Base-by-base conservation (phyloP, 257 asterid species). In the Galeopsis tetrahit region DNA sequence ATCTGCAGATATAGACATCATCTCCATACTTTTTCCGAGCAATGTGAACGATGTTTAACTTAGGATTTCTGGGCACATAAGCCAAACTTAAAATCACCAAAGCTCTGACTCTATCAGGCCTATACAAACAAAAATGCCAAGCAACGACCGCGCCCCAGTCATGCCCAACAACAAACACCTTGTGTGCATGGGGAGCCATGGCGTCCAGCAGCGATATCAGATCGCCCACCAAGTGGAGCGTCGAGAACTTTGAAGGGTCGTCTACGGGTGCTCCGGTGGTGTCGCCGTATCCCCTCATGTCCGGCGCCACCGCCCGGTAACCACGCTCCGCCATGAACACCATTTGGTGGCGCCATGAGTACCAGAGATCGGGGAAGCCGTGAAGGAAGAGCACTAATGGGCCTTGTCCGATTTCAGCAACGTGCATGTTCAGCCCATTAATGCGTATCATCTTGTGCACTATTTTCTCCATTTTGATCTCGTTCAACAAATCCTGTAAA, bases 281-380 rank as follows among this genome's bases (percentile, higher is more conserved):
- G 13, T 88, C 96, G 0, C 96, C 95, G 70, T 75, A 91, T 17
- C 97, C 96, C 43, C 96, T 84, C 79, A 92, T 75, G 76, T 90
- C 96, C 36, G 87, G 96, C 33, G 96, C 96, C 73, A 82, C 89
- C 1, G 86, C 92, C 0, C 85, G 84, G 80, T 77, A 92, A 14
- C 96, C 96, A 13, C 79, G 90, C 42, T 62, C 85, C 3, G 95
- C 97, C 91, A 88, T 31, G 87, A 73, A 88, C 2, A 55, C 49
- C 74, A 92, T 90, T 61, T 92, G 96, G 87, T 92, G 95, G 77
- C 97, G 96, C 98, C 98, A 88, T 4, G 96, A 80, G 82, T 92
- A 90, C 98, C 98, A 90, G 43, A 92, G 91, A 74, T 90, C 92
- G 0, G 97, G 95, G 80, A 90, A 92, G 42, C 97, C 97, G 72